Evolutionary conservation across 805 yeast species (phyloP), one percentile per base, ranked within the genome.

Genomic region (Nakazawaea anatomiae): DNA sequence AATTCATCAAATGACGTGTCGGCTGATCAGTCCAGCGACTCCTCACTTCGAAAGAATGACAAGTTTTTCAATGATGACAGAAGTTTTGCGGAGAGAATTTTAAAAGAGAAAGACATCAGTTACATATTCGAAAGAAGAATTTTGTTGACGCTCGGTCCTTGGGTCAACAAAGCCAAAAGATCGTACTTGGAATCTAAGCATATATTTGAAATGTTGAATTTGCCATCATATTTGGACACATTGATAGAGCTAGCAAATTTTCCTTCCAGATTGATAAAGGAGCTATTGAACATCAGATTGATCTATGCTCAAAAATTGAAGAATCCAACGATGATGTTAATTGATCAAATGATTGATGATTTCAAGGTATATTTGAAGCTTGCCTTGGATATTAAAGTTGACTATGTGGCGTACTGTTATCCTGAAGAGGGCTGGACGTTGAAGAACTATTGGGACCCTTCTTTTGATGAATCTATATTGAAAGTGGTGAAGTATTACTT

Each of bases 291-390:
- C 36, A 78, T 87, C 41, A 76, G 97, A 57, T 71, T 92, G 43
- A 71, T 76, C 1, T 90, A 88, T 63, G 96, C 97, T 2, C 75
- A 79, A 63, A 86, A 85, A 60, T 68, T 92, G 45, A 80, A 77
- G 48, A 87, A 85, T 59, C 96, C 97, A 1, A 90, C 97, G 0
- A 80, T 91, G 82, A 87, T 89, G 90, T 88, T 89, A 84, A 88
- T 94, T 58, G 99, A 94, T 66, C 97, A 92, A 67, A 85, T 89
- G 77, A 79, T 92, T 54, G 90, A 82, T 44, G 96, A 89, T 63
- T 86, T 92, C 63, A 83, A 83, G 57, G 76, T 83, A 2, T 89
- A 89, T 62, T 79, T 92, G 51, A 76, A 79, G 45, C 71, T 90
- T 35, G 91, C 96, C 0, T 74, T 89, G 14, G 86, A 82, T 56